A percentile compares a stretch with the other conserved stretches of the same genome.
Evolutionary conservation across 495 filamentous ascomycete species (phyloP).

Genomic region (Aspergillus ostianus): DNA sequence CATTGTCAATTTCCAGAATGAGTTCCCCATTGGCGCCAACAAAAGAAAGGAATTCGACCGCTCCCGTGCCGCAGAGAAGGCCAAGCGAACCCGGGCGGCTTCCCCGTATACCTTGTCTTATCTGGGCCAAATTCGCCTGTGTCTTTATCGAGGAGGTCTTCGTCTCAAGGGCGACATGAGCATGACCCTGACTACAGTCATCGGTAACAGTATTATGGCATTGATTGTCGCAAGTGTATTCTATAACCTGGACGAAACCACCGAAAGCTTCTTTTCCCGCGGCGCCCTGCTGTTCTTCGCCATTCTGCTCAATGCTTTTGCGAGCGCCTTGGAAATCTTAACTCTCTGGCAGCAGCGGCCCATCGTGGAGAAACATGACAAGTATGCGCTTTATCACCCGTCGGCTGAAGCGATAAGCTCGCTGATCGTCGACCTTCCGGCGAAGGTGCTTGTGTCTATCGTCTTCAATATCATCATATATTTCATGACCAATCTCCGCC

Average conservation of each 20-base stretch:
- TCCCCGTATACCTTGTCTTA: constrained; percentile 80
- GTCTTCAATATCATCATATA: constrained; percentile 74
- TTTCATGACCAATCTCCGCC: constrained; percentile 79
- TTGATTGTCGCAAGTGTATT: constrained; percentile 82
- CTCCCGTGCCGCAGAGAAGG: constrained; percentile 55
- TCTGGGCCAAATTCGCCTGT: constrained; percentile 66
- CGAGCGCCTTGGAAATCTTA: constrained; percentile 71
- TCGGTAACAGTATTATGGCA: constrained; percentile 73
- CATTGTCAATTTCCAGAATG: constrained; percentile 66
- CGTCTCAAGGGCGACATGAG: constrained; percentile 67
- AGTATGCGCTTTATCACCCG: constrained; percentile 91
- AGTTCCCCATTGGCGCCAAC: constrained; percentile 61
- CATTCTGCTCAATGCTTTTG: constrained; percentile 81
- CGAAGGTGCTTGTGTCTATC: constrained; percentile 52
- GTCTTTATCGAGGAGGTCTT: constrained; percentile 70
- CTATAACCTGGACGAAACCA: constrained; percentile 63
- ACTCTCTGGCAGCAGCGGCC: constrained; percentile 83
- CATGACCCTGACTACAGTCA: constrained; percentile 64
- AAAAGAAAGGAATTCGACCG: constrained; percentile 66
- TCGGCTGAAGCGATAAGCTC: constrained; percentile 83
- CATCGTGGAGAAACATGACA: constrained; percentile 88
- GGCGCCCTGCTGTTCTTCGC: constrained; percentile 88
- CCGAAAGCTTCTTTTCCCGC: constrained; percentile 70
- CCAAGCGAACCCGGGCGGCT: constrained; percentile 54
- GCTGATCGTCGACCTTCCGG: constrained; percentile 77